Evolutionary conservation across 306 rosid genomes (phyloP), one percentile per base, ranked within the genome.

Genomic region (Vachellia pachyceras): DNA sequence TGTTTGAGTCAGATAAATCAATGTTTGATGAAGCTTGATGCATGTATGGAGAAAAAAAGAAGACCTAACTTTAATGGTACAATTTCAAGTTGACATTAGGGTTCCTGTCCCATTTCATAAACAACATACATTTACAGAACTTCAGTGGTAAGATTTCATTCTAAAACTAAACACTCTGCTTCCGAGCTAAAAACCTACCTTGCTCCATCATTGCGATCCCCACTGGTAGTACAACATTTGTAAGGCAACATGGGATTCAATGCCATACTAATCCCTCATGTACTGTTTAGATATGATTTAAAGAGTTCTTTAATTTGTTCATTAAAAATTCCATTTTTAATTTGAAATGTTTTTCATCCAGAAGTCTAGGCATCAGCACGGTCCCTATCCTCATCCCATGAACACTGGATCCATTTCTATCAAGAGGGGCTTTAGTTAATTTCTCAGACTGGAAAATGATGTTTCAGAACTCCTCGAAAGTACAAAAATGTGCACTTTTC

Each of bases 401-500:
- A 58, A 9, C 36, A 20, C 6, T 9, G 6, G 3, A 58, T 58
- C 65, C 7, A 23, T 10, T 20, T n/a, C 65, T 58, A 79, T 66
- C 14, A 76, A 47, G 14, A 7, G 45, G 3, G 39, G 23, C 7
- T 75, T 22, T 20, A 49, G 29, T 39, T 5, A 61, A 74, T 35
- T 46, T 22, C 66, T 20, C 41, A 74, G 54, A 47, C 36, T 66
- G 52, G 73, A 33, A 14, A 15, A 13, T 46, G 10, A 54, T 18
- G 60, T 18, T 54, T 54, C 25, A 54, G 3, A 54, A 80, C 66
- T 40, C 52, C 66, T 39, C 41, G 69, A 44, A 22, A 52, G 12
- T 17, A 8, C 69, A 7, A 82, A 82, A 74, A 70, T 17, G 44
- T 10, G 35, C 44, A 45, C 10, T 81, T 72, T 35, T 33, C 33